Percentiles rank a stretch among this genome's conserved stretches.
Conservation (phyloP, 2,329 filamentous ascomycete species). For the Cryphonectria radicalis region DNA sequence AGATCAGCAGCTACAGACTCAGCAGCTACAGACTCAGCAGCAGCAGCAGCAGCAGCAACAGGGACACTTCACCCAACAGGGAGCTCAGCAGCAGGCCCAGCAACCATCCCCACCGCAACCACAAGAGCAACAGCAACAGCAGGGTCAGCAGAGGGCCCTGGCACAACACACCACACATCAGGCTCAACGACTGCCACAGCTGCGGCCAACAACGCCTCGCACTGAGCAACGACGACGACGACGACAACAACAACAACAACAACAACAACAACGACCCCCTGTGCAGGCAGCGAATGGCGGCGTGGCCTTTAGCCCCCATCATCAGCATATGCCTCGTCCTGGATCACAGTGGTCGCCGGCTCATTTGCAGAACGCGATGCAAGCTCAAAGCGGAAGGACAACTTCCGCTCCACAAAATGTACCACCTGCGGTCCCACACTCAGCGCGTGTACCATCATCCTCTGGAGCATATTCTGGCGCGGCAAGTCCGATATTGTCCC, state of each 20-base stretch:
- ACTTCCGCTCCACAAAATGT: neutral
- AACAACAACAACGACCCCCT: slow-evolving; percentile 5
- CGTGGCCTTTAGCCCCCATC: neutral
- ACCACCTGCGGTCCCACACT: neutral
- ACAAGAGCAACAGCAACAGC: neutral
- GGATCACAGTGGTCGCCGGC: slow-evolving; percentile 16
- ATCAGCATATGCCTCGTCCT: neutral
- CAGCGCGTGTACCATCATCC: neutral
- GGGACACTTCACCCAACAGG: neutral
- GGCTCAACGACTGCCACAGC: slow-evolving; percentile 16
- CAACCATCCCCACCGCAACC: slow-evolving; percentile 4
- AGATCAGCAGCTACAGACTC: slow-evolving; percentile 7
- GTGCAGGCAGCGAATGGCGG: neutral
- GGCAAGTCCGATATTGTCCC: neutral
- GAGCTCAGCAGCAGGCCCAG: slow-evolving; percentile 3
- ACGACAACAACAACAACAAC: slow-evolving; percentile 14
- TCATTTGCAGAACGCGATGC: slow-evolving; percentile 13
- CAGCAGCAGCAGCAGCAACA: slow-evolving; percentile 9
- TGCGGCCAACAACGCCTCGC: slow-evolving; percentile 23
- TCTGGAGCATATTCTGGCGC: neutral
- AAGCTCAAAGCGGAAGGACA: slow-evolving; percentile 1
- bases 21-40: slow-evolving; percentile 15
- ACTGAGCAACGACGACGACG: slow-evolving; percentile 17
- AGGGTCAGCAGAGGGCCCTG: neutral
- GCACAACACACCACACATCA: slow-evolving; percentile 20